A percentile compares a stretch with the other conserved stretches of the same genome.
Conservation (phyloP, 2,329 filamentous ascomycete species). For the Beauveria brongniartii region DNA sequence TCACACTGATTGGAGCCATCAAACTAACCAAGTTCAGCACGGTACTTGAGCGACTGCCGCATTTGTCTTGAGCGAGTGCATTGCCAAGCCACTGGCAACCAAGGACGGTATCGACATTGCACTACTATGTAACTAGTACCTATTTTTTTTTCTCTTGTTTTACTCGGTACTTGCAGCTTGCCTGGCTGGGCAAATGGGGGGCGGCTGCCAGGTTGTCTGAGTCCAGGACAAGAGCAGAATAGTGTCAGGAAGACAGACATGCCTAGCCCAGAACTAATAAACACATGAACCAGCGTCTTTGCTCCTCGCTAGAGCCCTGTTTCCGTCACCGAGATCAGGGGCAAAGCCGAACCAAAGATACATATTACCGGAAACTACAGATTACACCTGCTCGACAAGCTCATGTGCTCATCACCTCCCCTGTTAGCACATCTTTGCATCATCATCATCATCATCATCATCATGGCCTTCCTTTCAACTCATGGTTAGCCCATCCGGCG, state of each 20-base stretch:
- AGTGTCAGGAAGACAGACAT: not conserved
- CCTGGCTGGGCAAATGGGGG: not conserved
- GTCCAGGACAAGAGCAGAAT: not conserved
- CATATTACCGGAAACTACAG: not conserved
- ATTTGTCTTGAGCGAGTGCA: not conserved
- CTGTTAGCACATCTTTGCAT: not conserved
- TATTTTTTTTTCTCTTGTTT: not conserved
- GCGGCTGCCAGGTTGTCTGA: not conserved
- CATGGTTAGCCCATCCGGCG: not conserved
- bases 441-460: not conserved
- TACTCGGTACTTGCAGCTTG: not conserved
- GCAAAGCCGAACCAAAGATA: not conserved
- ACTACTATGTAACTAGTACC: not conserved
- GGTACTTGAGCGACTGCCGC: not conserved
- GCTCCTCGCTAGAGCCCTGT: not conserved
- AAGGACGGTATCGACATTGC: not conserved
- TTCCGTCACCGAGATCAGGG: not conserved
- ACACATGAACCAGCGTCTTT: not conserved
- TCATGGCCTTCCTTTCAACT: not conserved
- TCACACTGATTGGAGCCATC: not conserved
- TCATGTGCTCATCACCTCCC: too few relatives aligned
- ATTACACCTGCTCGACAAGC: too few relatives aligned
- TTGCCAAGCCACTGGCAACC: not conserved
- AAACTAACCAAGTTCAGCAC: not conserved
- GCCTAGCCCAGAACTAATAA: not conserved